Evolutionary conservation across 768 basidiomycete genomes (phyloP).

Genomic region (Boletus pseudo-olivaceus): DNA sequence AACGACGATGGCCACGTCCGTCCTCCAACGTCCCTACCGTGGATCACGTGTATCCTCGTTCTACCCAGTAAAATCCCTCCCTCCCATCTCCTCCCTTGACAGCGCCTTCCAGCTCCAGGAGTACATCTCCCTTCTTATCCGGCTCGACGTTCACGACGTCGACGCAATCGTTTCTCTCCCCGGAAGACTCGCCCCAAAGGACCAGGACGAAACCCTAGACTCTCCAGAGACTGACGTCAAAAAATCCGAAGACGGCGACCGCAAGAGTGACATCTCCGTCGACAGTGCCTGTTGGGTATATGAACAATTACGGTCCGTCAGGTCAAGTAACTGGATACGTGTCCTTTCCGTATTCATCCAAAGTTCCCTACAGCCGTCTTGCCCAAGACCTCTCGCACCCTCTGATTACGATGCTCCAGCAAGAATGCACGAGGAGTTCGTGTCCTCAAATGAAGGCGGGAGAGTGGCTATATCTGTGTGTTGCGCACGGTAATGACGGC

Average conservation of each 20-base stretch:
- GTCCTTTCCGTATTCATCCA: background rate
- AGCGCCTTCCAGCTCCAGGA: conserved; percentile 95
- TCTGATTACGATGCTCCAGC: conserved; percentile 78
- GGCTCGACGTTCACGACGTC: conserved; percentile 85
- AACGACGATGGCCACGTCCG: conserved; percentile 13
- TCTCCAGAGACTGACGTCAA: conserved; percentile 32
- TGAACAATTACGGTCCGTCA: conserved; percentile 51
- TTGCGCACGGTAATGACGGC: conserved; percentile 87
- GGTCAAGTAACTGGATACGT: background rate
- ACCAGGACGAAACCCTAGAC: conserved; percentile 21
- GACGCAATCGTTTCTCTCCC: conserved; percentile 78
- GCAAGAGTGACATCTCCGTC: conserved; percentile 53
- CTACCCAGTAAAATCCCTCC: conserved; percentile 70
- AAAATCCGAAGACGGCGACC: conserved; percentile 27
- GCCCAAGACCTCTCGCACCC: conserved; percentile 87
- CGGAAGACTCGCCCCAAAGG: conserved; percentile 36
- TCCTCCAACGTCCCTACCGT: conserved; percentile 64
- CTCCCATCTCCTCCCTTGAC: conserved; percentile 69
- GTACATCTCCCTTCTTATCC: conserved; percentile 85
- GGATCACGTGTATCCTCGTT: conserved; percentile 79
- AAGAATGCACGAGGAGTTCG: conserved; percentile 78
- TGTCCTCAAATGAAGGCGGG: conserved; percentile 99
- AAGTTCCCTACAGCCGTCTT: conserved; percentile 55
- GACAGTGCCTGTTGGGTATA: conserved; percentile 88
- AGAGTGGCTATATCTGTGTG: conserved; percentile 95